Evolutionary conservation across 495 filamentous ascomycete genomes (phyloP).

Genomic region (Tuber borchii): DNA sequence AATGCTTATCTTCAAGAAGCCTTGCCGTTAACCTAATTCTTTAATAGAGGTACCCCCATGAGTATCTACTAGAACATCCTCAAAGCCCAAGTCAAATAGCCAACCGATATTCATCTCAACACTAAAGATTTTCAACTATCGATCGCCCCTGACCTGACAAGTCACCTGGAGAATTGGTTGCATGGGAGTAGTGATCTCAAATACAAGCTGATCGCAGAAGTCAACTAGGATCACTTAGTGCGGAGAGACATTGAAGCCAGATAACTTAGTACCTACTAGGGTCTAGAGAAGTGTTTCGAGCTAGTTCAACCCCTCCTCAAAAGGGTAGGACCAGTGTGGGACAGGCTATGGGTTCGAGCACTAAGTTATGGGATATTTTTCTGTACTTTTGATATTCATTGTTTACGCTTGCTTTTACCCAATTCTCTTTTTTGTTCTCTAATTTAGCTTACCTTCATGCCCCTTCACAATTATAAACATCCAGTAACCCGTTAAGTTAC

Average conservation of each 20-base stretch:
- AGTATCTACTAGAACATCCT: constrained; percentile 99
- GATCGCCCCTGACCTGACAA: constrained; percentile 93
- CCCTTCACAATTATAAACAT: too few relatives aligned
- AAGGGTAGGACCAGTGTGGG: constrained; percentile 81
- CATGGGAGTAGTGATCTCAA: constrained; percentile 91
- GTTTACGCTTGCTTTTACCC: not conserved
- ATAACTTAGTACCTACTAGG: constrained; percentile 91
- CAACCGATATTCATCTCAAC: constrained; percentile 87
- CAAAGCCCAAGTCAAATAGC: constrained; percentile 87
- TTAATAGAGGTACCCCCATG: constrained; percentile 92
- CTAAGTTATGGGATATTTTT: constrained; percentile 65
- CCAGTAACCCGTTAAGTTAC: constrained; percentile 9
- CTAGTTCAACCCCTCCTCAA: constrained; percentile 95
- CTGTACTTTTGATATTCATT: constrained; percentile 56
- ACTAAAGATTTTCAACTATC: constrained; percentile 84
- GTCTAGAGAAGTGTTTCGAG: constrained; percentile 90
- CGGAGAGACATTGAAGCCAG: constrained; percentile 97
- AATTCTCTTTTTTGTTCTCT: not conserved
- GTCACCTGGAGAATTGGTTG: constrained; percentile 87
- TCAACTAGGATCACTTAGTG: constrained; percentile 88
- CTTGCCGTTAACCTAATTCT: constrained; percentile 98
- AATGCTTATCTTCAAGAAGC: constrained; percentile 98
- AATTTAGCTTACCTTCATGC: too few relatives aligned
- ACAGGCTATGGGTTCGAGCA: constrained; percentile 45
- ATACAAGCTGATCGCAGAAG: constrained; percentile 92